Conservation (phyloP, 2,329 filamentous ascomycete species). For the Orbilia brochopaga region DNA sequence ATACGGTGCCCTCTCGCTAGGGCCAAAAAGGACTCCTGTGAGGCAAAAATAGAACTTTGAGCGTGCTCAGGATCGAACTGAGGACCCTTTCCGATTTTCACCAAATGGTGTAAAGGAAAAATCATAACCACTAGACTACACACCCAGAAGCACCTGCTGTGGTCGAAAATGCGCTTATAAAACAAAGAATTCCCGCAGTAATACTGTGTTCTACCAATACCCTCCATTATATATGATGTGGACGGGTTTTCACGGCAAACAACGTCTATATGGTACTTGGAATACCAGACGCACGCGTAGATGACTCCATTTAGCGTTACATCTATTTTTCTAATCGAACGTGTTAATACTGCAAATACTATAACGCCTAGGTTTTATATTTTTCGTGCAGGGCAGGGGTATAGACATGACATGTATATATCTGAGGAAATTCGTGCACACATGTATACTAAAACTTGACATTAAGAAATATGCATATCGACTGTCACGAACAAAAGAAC, state of each 20-base stretch:
- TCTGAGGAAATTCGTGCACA: not conserved
- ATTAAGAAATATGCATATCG: not conserved
- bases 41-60: slow-evolving; percentile 33
- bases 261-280: no score
- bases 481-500: not conserved
- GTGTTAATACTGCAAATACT: no score
- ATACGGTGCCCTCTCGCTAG: not conserved
- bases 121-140: slow-evolving; percentile 52
- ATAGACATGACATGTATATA: no score
- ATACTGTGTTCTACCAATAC: not conserved
- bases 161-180: not conserved
- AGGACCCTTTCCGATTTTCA: slow-evolving; percentile 50
- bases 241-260: no score
- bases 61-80: slow-evolving; percentile 51
- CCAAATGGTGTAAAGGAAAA: slow-evolving; percentile 49
- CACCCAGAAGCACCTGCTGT: slow-evolving; percentile 22
- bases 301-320: no score
- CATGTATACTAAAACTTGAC: no score
- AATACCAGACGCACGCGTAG: no score
- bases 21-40: not conserved
- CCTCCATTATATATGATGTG: no score
- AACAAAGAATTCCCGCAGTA: not conserved
- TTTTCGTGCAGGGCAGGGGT: no score
- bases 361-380: no score
- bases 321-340: no score